phyloP scores from a whole-genome alignment of 805 yeast species.

The Schwanniomyces yamadae region DNA sequence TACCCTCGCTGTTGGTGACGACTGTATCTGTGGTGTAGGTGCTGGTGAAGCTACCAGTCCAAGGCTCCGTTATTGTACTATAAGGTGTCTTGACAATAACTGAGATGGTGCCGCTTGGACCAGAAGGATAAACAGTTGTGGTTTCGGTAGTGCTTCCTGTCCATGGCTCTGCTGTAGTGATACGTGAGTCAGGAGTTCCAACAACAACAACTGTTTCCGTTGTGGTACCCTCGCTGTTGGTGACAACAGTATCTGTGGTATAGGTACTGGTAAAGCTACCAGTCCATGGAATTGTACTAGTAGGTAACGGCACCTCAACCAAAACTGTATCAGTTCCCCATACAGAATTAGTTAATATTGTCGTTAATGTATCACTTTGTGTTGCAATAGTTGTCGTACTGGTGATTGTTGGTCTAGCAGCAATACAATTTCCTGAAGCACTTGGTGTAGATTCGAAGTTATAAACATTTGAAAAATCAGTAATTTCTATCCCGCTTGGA shows the following conservation, averaged over 20 bases:
- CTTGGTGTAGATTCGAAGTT: slow-evolving; percentile 26
- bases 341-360: not conserved
- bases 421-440: not conserved
- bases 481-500: slow-evolving; percentile 16
- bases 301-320: not conserved
- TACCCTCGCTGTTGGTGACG: no score
- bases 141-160: not conserved
- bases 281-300: slow-evolving; percentile 1
- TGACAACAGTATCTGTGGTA: slow-evolving; percentile 1
- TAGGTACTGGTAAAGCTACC: not conserved
- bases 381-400: not conserved
- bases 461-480: slow-evolving; percentile 15
- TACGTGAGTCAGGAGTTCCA: not conserved
- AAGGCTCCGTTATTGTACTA: not conserved
- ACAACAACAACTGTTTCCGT: not conserved
- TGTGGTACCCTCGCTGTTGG: not conserved
- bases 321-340: not conserved
- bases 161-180: slow-evolving; percentile 1
- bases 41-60: not conserved
- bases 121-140: not conserved
- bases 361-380: not conserved
- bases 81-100: slow-evolving; percentile 1
- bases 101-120: no score
- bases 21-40: not conserved
- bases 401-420: not conserved